phyloP scores from a whole-genome alignment of 2,329 filamentous ascomycete species.

The Raffaelea deltoideospora region DNA sequence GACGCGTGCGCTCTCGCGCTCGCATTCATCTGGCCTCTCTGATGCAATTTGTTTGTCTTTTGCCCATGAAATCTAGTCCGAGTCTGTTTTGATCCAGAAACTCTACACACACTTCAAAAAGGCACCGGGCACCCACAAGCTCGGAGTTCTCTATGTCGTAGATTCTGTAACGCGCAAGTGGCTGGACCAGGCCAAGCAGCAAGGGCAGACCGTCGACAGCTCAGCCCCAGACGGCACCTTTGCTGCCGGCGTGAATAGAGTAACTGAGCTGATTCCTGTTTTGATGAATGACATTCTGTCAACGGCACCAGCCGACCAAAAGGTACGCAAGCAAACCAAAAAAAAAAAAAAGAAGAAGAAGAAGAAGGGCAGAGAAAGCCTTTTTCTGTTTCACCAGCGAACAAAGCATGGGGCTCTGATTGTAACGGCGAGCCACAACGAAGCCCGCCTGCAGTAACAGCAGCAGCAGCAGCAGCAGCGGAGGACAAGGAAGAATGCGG shows the following conservation, averaged over 20 bases:
- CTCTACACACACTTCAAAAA: slow-evolving; percentile 97
- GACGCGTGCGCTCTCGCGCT: too few relatives aligned
- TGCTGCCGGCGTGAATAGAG: slow-evolving; percentile 88
- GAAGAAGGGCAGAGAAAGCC: background rate
- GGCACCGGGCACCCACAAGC: slow-evolving; percentile 84
- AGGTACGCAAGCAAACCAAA: slow-evolving; percentile 51
- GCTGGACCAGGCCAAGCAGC: slow-evolving; percentile 85
- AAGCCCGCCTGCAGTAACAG: too few relatives aligned
- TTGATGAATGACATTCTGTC: slow-evolving; percentile 93
- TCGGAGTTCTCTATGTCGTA: slow-evolving; percentile 99
- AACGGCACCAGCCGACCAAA: slow-evolving; percentile 82
- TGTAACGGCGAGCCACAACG: too few relatives aligned
- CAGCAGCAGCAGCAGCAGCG: too few relatives aligned
- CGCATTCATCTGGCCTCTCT: too few relatives aligned
- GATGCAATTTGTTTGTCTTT: slow-evolving; percentile 1
- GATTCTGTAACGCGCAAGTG: slow-evolving; percentile 98
- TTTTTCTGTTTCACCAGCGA: too few relatives aligned
- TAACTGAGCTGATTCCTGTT: slow-evolving; percentile 84
- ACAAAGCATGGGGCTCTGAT: too few relatives aligned
- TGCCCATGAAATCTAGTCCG: slow-evolving; percentile 45
- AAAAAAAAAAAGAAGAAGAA: background rate
- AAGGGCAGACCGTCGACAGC: slow-evolving; percentile 67
- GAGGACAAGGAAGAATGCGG: too few relatives aligned
- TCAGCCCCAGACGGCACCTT: slow-evolving; percentile 81
- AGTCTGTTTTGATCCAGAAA: slow-evolving; percentile 89